Evolutionary conservation across 441 rosid species (phyloP).

Genomic region (Manihot esculenta): DNA sequence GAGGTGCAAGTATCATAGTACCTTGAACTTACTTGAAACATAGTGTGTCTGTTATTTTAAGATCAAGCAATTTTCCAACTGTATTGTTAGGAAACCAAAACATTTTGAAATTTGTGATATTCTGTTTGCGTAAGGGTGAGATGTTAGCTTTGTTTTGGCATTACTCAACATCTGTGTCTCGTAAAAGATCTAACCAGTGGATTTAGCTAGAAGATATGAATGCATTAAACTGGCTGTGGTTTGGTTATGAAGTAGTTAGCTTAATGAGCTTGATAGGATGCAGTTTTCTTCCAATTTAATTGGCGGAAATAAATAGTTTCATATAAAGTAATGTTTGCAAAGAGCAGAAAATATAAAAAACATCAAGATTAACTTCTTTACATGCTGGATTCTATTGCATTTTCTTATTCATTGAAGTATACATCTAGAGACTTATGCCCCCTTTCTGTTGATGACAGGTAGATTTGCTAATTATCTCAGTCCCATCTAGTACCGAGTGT

Average conservation of each 20-base stretch:
- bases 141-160: background rate
- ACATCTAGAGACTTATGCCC: background rate
- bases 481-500: constrained; percentile 52
- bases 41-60: too few relatives aligned
- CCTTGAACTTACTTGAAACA: too few relatives aligned
- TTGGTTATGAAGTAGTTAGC: background rate
- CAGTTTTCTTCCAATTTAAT: background rate
- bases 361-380: too few relatives aligned
- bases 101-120: background rate
- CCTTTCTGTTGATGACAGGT: constrained; percentile 40
- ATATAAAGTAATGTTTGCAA: background rate
- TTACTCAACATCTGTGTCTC: background rate
- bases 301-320: background rate
- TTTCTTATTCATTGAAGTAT: background rate
- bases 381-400: background rate
- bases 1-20: too few relatives aligned
- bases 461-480: constrained; percentile 73
- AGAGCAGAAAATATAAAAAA: background rate
- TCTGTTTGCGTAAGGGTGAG: background rate
- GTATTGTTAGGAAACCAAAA: background rate
- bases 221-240: background rate
- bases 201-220: background rate
- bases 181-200: background rate
- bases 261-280: background rate
- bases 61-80: background rate